Percentiles rank a stretch among this genome's conserved stretches.
These are phyloP conservation scores for Silybum marianum DNA, from an alignment of 129 eudicot species.

Conservation along the genomic window DNA sequence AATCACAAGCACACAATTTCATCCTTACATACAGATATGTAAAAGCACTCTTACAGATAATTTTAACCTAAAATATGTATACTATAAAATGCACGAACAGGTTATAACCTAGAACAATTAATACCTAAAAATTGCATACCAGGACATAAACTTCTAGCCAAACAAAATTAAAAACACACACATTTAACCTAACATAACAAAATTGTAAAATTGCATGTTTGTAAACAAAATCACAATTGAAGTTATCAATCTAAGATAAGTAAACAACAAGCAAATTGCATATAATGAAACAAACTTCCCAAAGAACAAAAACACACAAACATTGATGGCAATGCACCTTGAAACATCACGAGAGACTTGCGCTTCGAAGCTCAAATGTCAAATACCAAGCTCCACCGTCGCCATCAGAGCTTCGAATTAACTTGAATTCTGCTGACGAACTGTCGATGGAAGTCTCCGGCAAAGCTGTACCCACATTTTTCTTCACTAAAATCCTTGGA, in stretches of 20 bases:
- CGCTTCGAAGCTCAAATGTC: slow-evolving; percentile 2
- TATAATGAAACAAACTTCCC: neutral
- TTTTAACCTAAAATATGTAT: slow-evolving; percentile 22
- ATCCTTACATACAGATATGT: too few species aligned
- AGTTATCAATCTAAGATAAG: neutral
- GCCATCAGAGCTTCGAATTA: slow-evolving; percentile 28
- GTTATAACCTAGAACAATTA: neutral
- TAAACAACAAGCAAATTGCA: slow-evolving; percentile 3
- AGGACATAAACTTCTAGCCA: slow-evolving; percentile 14
- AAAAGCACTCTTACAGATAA: neutral
- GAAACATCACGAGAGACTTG: slow-evolving; percentile 1
- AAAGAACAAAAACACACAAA: neutral
- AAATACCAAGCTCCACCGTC: slow-evolving; percentile 30
- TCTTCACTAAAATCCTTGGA: neutral
- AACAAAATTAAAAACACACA: neutral
- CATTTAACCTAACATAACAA: slow-evolving; percentile 23
- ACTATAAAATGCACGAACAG: slow-evolving; percentile 6
- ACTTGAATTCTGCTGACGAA: neutral
- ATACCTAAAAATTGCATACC: slow-evolving; percentile 10
- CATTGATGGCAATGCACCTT: slow-evolving; percentile 33
- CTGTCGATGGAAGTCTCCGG: neutral
- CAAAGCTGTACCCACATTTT: slow-evolving; percentile 12
- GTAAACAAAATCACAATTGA: slow-evolving; percentile 6
- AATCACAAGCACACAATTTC: neutral
- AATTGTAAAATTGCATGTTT: neutral